Evolutionary conservation across 345 rosid genomes (phyloP), one percentile per base, ranked within the genome.

Genomic region (Salix viminalis): DNA sequence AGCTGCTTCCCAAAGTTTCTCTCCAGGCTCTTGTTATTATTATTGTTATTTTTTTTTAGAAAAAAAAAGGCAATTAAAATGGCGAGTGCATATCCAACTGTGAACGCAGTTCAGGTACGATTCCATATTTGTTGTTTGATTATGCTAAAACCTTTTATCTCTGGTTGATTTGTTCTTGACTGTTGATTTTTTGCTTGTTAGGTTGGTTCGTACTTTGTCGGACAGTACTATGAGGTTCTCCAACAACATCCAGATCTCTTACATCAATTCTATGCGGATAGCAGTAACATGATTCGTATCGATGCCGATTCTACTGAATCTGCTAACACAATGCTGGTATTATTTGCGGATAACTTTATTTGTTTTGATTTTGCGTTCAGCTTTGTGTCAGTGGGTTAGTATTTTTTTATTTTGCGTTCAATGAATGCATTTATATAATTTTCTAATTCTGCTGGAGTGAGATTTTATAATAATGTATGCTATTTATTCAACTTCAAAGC

Each of bases 151-250:
- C 44, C 44, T 41, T 5, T 41, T 41, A 41, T 41, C 44, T 41
- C 44, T 41, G 12, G 12, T 41, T 9, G 44, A 11, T 41, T 41
- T 10, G 44, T 34, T 34, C 37, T 34, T 10, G 65, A 56, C 41
- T 39, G 30, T 13, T 39, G 28, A 18, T 6, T 58, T 32, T 10
- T 26, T 61, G 69, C 60, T 75, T 2, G 41, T 41, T 83, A 93
- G 99, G 96, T 96, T 73, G 99, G 99, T 66, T 91, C 99, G 8
- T 96, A 92, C 84, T 96, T 96, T 73, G 96, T 93, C 72, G 94
- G 90, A 7, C 98, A 93, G 86, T 96, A 96, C 84, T 96, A 93
- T 78, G 87, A 90, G 80, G 92, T 93, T 32, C 91, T 96, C 78
- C 89, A 88, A 78, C 94, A 93, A 64, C 93, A 89, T 0, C 98